Evolutionary conservation across 1,284 basidiomycete species (phyloP), one percentile per base, ranked within the genome.

Genomic region (Rhodofomes roseus): DNA sequence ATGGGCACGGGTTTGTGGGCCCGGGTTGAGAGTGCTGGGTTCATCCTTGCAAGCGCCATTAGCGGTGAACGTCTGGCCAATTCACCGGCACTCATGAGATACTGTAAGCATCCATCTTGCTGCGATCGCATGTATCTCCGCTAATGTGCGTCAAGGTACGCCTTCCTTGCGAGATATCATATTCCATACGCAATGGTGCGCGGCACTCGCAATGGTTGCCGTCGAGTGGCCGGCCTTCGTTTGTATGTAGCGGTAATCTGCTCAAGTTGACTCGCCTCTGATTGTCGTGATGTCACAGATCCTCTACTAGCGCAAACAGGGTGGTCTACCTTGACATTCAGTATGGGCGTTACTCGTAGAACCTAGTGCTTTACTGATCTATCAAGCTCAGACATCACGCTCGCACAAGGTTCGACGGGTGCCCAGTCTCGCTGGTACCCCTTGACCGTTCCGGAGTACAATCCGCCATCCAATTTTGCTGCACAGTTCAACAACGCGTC

Each of bases 191-290:
- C 95, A 98, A 68, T 98, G 90, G 88, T 91, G 89, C 70, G 82
- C 90, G 27, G 83, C 88, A 52, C 77, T 98, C 23, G 88, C 87
- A 27, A 96, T 97, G 92, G 86, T 98, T 54, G 92, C 94, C 29
- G 94, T 98, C 29, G 81, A 93, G 69, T 99, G 96, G 96, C 96
- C 96, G 1, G 78, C 82, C 14, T 98, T 96, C 74, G 83, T 90
- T 60, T 98, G 95, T 93, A 70, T 69, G 88, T 82, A 34, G 31
- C 44, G 44, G 1, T 29, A 23, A 40, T 36, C n/a, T 52, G 40
- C 56, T 22, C 16, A 1, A 43, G 64, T 66, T 40, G 12, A 5
- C 7, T 20, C 14, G 9, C 48, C 18, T 20, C 29, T 22, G 54
- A 52, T 58, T 55, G 31, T 60, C 18, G 27, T 52, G 14, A 46